These are phyloP conservation scores for Apiospora marii DNA, from an alignment of 2,329 filamentous ascomycete species.

Conservation along the genomic window DNA sequence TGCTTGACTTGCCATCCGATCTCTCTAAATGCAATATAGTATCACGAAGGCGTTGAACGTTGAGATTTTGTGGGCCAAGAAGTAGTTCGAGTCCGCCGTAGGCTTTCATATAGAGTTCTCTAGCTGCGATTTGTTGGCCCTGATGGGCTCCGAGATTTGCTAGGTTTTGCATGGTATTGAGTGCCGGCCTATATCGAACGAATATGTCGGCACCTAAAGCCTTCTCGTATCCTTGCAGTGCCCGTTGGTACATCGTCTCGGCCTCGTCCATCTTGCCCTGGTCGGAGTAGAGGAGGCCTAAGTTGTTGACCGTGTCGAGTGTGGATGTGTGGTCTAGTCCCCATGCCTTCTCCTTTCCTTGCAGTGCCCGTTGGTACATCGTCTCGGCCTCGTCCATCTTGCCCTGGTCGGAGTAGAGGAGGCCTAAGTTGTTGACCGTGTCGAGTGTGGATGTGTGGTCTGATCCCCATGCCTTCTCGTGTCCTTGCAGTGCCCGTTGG, in stretches of 20 bases:
- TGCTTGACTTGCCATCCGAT: not conserved
- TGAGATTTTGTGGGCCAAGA: not conserved
- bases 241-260: slow-evolving; percentile 41
- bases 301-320: slow-evolving; percentile 35
- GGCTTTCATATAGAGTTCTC: slow-evolving; percentile 4
- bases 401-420: too few relatives aligned
- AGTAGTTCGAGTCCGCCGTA: not conserved
- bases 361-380: too few relatives aligned
- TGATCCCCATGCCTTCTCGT: slow-evolving; percentile 25
- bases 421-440: too few relatives aligned
- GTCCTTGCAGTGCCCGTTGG: slow-evolving; percentile 39
- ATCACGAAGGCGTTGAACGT: not conserved
- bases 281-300: slow-evolving; percentile 40
- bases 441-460: too few relatives aligned
- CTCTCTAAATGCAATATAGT: not conserved
- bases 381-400: too few relatives aligned
- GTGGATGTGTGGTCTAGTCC: too few relatives aligned
- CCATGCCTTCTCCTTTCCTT: too few relatives aligned
- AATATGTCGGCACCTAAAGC: not conserved
- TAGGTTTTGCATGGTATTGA: slow-evolving; percentile 5
- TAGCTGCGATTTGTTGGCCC: not conserved
- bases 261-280: slow-evolving; percentile 37
- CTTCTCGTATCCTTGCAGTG: slow-evolving; percentile 36
- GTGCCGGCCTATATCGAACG: slow-evolving; percentile 8
- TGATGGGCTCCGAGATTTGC: not conserved